phyloP scores from a whole-genome alignment of 2,329 filamentous ascomycete species.

The Trichoderma atroviride region DNA sequence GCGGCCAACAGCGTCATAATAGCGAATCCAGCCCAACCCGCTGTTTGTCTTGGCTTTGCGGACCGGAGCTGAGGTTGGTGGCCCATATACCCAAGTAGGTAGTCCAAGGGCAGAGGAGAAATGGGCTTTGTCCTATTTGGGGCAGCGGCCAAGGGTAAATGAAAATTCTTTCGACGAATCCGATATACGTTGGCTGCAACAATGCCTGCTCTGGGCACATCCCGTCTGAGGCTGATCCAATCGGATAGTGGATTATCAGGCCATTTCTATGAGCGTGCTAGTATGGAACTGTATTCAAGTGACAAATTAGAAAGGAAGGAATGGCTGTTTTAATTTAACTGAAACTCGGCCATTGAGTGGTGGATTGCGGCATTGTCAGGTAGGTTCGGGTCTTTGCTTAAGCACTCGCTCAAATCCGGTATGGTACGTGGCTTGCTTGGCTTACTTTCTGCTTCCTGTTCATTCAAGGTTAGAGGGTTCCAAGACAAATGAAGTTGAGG shows the following conservation, averaged over 20 bases:
- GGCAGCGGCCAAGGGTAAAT: constrained; percentile 9
- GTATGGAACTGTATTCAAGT: constrained; percentile 2
- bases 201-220: constrained; percentile 22
- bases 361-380: constrained; percentile 13
- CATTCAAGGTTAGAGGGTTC: neutral
- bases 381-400: constrained; percentile 16
- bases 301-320: constrained; percentile 16
- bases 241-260: constrained; percentile 12
- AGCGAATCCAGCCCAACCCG: neutral
- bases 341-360: constrained; percentile 15
- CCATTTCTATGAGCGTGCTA: constrained; percentile 3
- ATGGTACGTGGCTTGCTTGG: constrained; percentile 19
- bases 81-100: constrained; percentile 1
- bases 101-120: constrained; percentile 5
- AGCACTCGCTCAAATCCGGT: constrained; percentile 9
- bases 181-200: constrained; percentile 10
- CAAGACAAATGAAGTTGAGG: neutral
- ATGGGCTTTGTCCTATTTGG: neutral
- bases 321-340: constrained; percentile 13
- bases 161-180: constrained; percentile 11
- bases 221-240: constrained; percentile 2
- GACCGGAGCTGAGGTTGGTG: constrained; percentile 5
- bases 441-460: constrained; percentile 5
- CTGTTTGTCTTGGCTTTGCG: neutral
- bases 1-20: neutral